Evolutionary conservation across 2,329 filamentous ascomycete species (phyloP), one percentile per base, ranked within the genome.

Genomic region (Aspergillus pseudotamarii): DNA sequence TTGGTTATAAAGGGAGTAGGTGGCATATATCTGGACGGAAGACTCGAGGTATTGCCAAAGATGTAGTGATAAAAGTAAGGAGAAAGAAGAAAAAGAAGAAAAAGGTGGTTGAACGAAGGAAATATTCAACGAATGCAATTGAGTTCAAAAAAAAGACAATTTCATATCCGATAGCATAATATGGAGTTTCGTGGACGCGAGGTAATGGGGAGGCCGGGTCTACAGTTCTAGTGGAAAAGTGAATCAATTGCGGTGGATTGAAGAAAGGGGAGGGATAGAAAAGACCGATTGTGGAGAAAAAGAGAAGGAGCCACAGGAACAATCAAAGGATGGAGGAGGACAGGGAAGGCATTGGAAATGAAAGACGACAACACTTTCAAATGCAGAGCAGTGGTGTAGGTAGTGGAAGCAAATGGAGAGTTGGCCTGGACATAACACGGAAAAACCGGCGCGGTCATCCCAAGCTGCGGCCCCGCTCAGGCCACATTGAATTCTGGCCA

Each of bases 351-450:
- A 21, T 28, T 50, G 54, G 23, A 32, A 34, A 34, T 32, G 51
- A 55, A 38, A 55, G 32, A 55, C 32, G 21, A 55, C 51, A 55
- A 34, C 26, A 55, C 51, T 55, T 38, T 55, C 14, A 19, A 23
- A 26, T 23, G 21, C 28, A 34, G 28, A 50, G 38, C n/a, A 32
- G 28, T 36, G 21, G 45, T 56, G 43, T 43, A 58, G 12, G 57
- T n/a, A 53, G 43, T 55, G 45, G 59, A 63, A 60, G 55, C 54
- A 64, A 66, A 68, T 46, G 65, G 59, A 66, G 59, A 71, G 68
- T 67, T 70, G 68, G 68, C 66, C 68, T 66, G 67, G 63, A 68
- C 61, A 64, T 65, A 64, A 60, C 58, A 61, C 57, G 69, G 66
- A 65, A 67, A 65, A 69, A 66, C 60, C 61, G 61, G 61, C 48